Evolutionary conservation across 2,329 filamentous ascomycete genomes (phyloP).

Genomic region (Cercospora citrullina): DNA sequence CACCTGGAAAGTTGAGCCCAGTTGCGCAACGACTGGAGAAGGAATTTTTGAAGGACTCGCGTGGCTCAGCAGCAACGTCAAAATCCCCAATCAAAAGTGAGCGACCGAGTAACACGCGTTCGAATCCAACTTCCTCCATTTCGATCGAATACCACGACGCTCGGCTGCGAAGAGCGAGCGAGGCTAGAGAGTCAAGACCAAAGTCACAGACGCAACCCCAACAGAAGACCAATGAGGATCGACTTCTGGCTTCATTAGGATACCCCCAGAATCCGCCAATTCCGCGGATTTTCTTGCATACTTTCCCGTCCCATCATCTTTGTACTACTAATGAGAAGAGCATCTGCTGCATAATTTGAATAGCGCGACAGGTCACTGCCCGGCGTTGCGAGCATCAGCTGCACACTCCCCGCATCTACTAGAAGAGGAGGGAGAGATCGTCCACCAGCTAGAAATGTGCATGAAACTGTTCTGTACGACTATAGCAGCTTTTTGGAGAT

Average conservation of each 20-base stretch:
- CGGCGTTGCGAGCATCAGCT: background rate
- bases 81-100: slow-evolving; percentile 37
- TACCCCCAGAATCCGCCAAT: slow-evolving; percentile 9
- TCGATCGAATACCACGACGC: background rate
- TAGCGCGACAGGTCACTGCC: background rate
- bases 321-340: slow-evolving; percentile 8
- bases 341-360: background rate
- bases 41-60: slow-evolving; percentile 55
- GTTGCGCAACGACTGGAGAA: slow-evolving; percentile 55
- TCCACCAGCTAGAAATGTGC: background rate
- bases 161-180: background rate
- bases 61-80: slow-evolving; percentile 55
- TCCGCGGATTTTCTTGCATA: slow-evolving; percentile 8
- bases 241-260: slow-evolving; percentile 17
- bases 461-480: background rate
- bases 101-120: background rate
- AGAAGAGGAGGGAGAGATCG: background rate
- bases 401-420: background rate
- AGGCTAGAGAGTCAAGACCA: background rate
- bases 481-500: slow-evolving; percentile 1
- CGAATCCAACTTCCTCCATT: background rate
- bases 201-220: background rate
- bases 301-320: background rate
- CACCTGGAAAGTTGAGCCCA: slow-evolving; percentile 56
- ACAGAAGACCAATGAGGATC: slow-evolving; percentile 6